Conservation (phyloP, 768 basidiomycete species). For the Tephrocybe sp. region DNA sequence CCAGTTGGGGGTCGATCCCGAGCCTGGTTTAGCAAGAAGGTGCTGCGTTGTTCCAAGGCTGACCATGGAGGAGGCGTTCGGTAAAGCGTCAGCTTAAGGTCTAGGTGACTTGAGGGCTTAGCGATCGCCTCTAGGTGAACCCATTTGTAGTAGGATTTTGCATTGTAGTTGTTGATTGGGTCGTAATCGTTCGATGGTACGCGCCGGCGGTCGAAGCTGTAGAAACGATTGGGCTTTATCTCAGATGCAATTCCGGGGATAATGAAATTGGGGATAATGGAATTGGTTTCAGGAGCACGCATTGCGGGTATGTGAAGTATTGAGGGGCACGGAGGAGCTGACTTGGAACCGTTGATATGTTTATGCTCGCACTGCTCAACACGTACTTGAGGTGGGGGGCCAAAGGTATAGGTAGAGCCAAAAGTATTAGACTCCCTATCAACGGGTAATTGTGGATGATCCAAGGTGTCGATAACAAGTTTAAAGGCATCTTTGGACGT, state of each 20-base stretch:
- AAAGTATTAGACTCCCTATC: not conserved
- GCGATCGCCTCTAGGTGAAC: conserved; percentile 2
- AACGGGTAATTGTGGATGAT: conserved; percentile 10
- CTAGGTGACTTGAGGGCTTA: conserved; percentile 9
- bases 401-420: not conserved
- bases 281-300: no score
- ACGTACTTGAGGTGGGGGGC: not conserved
- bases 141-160: conserved; percentile 15
- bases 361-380: no score
- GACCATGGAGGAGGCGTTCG: conserved; percentile 38
- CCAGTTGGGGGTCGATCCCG: not conserved
- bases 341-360: no score
- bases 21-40: not conserved
- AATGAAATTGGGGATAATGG: not conserved
- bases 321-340: not conserved
- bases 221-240: conserved; percentile 16
- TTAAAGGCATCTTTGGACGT: conserved; percentile 21
- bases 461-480: conserved; percentile 23
- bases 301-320: not conserved
- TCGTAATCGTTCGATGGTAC: conserved; percentile 6
- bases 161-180: conserved; percentile 11
- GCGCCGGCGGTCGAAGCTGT: conserved; percentile 7
- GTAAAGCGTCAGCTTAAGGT: conserved; percentile 32
- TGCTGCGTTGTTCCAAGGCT: conserved; percentile 18
- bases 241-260: not conserved